Conservation (phyloP, 352 stramenopile genomes). For the Blastocystis sp. region DNA sequence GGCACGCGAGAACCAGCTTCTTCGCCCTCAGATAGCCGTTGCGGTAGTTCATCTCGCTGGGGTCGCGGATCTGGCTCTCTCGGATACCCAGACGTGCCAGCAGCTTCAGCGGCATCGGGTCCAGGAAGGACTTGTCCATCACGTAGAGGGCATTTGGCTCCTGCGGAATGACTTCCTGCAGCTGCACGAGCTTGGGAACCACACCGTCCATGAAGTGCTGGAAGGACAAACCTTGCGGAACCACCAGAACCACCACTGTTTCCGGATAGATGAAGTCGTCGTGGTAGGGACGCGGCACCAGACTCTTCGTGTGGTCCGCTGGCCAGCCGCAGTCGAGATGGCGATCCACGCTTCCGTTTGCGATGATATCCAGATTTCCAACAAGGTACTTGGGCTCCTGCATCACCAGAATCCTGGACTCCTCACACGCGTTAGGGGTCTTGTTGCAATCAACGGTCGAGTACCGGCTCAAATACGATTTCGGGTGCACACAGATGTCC, state of each 20-base stretch:
- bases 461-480: background rate
- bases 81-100: constrained; percentile 9
- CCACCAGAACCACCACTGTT: background rate
- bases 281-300: background rate
- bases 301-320: constrained; percentile 12
- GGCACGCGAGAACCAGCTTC: constrained; percentile 23
- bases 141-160: background rate
- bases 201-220: constrained; percentile 42
- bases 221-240: constrained; percentile 21
- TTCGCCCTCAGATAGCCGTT: background rate
- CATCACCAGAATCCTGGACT: constrained; percentile 21
- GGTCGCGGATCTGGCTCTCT: background rate
- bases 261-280: background rate
- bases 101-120: background rate
- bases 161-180: background rate
- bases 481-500: background rate
- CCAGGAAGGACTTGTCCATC: background rate
- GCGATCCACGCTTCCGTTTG: background rate
- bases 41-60: background rate
- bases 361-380: constrained; percentile 21
- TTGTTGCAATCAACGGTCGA: background rate
- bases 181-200: constrained; percentile 9
- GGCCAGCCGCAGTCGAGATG: constrained; percentile 39
- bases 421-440: background rate
- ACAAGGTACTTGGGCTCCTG: constrained; percentile 13